Percentiles rank a stretch among this genome's conserved stretches.
These are phyloP conservation scores for Rhinocladiella similis DNA, from an alignment of 2,329 filamentous ascomycete genomes.

Conservation along the genomic window DNA sequence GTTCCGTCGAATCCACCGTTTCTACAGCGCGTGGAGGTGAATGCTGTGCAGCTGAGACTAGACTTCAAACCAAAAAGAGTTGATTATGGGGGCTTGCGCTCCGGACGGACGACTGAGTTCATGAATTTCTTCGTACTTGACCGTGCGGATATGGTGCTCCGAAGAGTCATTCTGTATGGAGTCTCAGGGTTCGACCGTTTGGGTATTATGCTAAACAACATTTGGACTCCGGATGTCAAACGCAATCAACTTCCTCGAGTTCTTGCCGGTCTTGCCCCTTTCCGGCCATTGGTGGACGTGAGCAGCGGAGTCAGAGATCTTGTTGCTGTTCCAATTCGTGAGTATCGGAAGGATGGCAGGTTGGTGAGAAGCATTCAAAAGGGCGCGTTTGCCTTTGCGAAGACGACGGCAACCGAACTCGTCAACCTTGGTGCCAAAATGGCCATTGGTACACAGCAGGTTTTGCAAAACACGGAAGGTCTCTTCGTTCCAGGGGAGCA, in stretches of 20 bases:
- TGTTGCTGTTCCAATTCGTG: constrained; percentile 82
- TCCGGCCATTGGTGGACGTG: constrained; percentile 89
- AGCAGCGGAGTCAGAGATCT: constrained; percentile 83
- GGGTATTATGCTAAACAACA: constrained; percentile 86
- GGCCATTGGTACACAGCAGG: constrained; percentile 91
- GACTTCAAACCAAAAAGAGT: constrained; percentile 99
- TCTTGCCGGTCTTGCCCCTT: constrained; percentile 81
- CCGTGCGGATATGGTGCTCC: constrained; percentile 78
- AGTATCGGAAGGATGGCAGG: constrained; percentile 92
- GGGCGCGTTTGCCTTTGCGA: constrained; percentile 84
- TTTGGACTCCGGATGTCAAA: constrained; percentile 94
- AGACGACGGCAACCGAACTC: constrained; percentile 90
- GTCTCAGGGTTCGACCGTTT: constrained; percentile 87
- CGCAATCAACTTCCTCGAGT: constrained; percentile 85
- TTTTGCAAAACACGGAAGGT: constrained; percentile 83
- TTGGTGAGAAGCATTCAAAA: constrained; percentile 90
- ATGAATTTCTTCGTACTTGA: constrained; percentile 98
- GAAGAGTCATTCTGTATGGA: constrained; percentile 90
- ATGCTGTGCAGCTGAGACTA: constrained; percentile 77
- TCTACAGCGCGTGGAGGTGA: constrained; percentile 84
- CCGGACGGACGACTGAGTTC: constrained; percentile 92
- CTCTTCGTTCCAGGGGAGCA: constrained; percentile 58
- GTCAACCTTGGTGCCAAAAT: constrained; percentile 92
- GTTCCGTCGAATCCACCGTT: constrained; percentile 76
- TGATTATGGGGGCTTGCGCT: constrained; percentile 88